Percentiles rank a stretch among this genome's conserved stretches.
These are phyloP conservation scores for Populus trichocarpa DNA, from an alignment of 441 rosid species.

Conservation along the genomic window DNA sequence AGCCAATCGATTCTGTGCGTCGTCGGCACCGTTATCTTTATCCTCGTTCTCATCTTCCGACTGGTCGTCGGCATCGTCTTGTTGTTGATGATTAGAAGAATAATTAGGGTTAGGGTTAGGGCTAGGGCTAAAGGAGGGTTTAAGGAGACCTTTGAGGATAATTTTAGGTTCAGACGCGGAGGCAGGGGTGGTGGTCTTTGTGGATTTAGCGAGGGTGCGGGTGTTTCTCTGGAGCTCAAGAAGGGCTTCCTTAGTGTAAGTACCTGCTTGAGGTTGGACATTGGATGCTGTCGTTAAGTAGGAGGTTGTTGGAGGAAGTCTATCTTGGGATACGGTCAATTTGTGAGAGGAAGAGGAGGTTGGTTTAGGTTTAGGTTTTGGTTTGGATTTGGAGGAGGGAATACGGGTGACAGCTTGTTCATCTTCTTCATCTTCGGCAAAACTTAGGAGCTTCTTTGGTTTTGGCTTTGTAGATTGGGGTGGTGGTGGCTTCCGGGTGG, in stretches of 20 bases:
- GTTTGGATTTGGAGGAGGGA: slow-evolving; percentile 16
- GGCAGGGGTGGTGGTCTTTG: no score
- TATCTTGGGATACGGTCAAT: slow-evolving; percentile 53
- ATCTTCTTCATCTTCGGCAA: slow-evolving; percentile 64
- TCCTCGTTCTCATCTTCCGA: no score
- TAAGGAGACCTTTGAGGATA: no score
- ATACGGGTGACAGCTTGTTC: slow-evolving; percentile 27
- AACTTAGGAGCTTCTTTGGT: slow-evolving; percentile 59
- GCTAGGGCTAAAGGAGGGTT: no score
- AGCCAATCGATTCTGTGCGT: no score
- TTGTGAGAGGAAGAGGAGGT: slow-evolving; percentile 48
- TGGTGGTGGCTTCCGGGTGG: no score
- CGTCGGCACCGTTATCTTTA: no score
- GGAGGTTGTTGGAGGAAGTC: slow-evolving; percentile 25
- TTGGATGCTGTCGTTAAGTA: slow-evolving; percentile 43
- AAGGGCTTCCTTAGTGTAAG: slow-evolving; percentile 80
- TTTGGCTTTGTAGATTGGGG: no score
- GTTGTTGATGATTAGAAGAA: no score
- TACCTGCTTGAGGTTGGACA: slow-evolving; percentile 80
- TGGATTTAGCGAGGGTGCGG: slow-evolving; percentile 34
- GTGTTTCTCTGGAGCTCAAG: slow-evolving; percentile 93
- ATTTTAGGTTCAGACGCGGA: no score
- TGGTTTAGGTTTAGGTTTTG: slow-evolving; percentile 4
- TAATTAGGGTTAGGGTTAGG: no score
- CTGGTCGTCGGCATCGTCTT: no score